phyloP scores from a whole-genome alignment of 208 protist genomes.

The Trypanosoma avium region DNA sequence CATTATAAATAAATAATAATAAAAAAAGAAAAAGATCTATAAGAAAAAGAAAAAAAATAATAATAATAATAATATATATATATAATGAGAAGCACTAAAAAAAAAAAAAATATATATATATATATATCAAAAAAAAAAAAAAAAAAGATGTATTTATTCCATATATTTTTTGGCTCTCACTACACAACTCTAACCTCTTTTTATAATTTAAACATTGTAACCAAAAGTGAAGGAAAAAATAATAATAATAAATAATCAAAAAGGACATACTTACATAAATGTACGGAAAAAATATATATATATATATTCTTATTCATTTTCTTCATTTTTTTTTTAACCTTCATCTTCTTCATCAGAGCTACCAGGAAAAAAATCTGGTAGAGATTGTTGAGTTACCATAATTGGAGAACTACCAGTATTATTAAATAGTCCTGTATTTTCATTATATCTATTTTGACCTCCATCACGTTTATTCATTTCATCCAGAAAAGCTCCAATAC shows the following conservation, averaged over 20 bases:
- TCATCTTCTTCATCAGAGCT: conserved; percentile 22
- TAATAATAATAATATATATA: background rate
- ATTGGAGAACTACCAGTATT: conserved; percentile 22
- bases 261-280: too few relatives aligned
- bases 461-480: background rate
- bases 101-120: background rate
- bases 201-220: too few relatives aligned
- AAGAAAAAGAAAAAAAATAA: background rate
- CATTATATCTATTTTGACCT: too few relatives aligned
- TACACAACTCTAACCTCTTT: too few relatives aligned
- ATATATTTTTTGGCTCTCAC: too few relatives aligned
- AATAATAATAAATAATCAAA: too few relatives aligned
- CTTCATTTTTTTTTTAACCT: background rate
- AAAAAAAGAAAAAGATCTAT: background rate
- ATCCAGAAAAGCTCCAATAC: background rate
- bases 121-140: background rate
- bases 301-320: too few relatives aligned
- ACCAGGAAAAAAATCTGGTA: conserved; percentile 35
- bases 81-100: too few relatives aligned
- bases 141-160: background rate
- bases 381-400: conserved; percentile 66
- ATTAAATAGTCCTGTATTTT: background rate
- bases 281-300: too few relatives aligned
- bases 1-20: conserved; percentile 16
- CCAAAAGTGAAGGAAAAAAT: too few relatives aligned